phyloP scores from a whole-genome alignment of 2,329 filamentous ascomycete species.

The Tolypocladium amazonense region DNA sequence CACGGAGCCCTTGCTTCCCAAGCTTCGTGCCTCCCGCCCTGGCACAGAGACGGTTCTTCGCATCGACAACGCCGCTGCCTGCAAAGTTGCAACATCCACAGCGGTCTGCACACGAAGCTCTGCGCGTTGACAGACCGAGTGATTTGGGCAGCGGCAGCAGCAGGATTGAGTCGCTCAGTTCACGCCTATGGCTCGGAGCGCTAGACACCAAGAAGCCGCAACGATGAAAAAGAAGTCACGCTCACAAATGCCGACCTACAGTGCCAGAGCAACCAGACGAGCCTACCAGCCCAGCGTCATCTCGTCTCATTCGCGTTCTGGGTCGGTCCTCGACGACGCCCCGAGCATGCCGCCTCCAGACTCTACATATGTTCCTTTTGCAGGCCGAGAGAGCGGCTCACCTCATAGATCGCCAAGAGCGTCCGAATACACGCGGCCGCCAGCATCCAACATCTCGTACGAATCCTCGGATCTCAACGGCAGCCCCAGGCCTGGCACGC shows the following conservation, averaged over 20 bases:
- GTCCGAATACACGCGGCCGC: constrained; percentile 59
- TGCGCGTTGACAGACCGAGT: constrained; percentile 38
- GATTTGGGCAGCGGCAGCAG: constrained; percentile 5
- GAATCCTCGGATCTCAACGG: constrained; percentile 86
- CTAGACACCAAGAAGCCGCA: neutral
- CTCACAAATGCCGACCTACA: constrained; percentile 33
- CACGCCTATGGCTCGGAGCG: neutral
- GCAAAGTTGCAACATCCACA: constrained; percentile 7
- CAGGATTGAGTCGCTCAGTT: neutral
- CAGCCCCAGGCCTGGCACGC: constrained; percentile 79
- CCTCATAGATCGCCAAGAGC: constrained; percentile 39
- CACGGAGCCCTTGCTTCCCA: neutral
- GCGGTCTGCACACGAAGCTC: constrained; percentile 12
- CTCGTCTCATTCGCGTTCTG: constrained; percentile 32
- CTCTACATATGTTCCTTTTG: constrained; percentile 50
- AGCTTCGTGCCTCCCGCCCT: neutral
- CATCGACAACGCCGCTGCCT: neutral
- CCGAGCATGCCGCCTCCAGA: constrained; percentile 53
- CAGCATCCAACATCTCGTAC: constrained; percentile 61
- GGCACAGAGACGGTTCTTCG: neutral
- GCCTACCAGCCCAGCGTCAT: constrained; percentile 44
- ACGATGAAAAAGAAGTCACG: constrained; percentile 15
- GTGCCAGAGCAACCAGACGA: constrained; percentile 26
- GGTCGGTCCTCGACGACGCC: constrained; percentile 44
- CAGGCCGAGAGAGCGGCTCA: constrained; percentile 31